A percentile compares a stretch with the other conserved stretches of the same genome.
These are phyloP conservation scores for Nigrospora osmanthi DNA, from an alignment of 2,329 filamentous ascomycete genomes.

Conservation along the genomic window DNA sequence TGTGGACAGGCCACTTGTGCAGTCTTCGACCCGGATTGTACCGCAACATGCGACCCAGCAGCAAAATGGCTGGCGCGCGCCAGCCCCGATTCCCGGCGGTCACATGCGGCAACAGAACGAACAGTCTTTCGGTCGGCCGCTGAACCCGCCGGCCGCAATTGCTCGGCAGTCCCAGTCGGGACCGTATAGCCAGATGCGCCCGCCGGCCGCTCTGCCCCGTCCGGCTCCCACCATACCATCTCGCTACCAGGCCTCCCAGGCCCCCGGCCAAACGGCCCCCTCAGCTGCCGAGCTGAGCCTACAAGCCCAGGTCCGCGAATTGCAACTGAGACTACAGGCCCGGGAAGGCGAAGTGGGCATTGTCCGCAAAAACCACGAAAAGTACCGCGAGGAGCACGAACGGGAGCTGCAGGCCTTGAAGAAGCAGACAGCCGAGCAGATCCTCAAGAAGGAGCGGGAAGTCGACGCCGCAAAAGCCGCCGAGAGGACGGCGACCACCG, in stretches of 20 bases:
- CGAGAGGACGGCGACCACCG: conserved; percentile 57
- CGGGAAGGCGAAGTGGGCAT: conserved; percentile 69
- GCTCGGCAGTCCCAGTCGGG: conserved; percentile 16
- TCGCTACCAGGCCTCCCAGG: conserved; percentile 26
- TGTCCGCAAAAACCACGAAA: conserved; percentile 62
- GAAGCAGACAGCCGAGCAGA: conserved; percentile 55
- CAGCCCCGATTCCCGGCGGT: conserved; percentile 12
- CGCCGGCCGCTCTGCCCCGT: conserved; percentile 22
- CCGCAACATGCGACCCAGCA: conserved; percentile 1
- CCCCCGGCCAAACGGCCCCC: conserved; percentile 10
- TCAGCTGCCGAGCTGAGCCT: conserved; percentile 33
- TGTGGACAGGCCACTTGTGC: conserved; percentile 6
- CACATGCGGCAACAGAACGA: conserved; percentile 13
- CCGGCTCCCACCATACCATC: conserved; percentile 18
- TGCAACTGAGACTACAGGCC: conserved; percentile 49
- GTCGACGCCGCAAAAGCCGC: conserved; percentile 59
- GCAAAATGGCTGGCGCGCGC: conserved; percentile 9
- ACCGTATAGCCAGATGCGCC: conserved; percentile 32
- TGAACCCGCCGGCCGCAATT: conserved; percentile 1
- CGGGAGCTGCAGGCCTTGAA: conserved; percentile 53
- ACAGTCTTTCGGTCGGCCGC: conserved; percentile 6
- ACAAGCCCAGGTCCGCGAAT: conserved; percentile 42
- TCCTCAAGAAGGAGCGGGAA: conserved; percentile 54
- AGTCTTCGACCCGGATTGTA: background rate
- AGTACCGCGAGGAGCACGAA: conserved; percentile 53